Percentiles rank a stretch among this genome's conserved stretches.
Conservation (phyloP, 2,329 filamentous ascomycete species). For the Scytalidium sp. region DNA sequence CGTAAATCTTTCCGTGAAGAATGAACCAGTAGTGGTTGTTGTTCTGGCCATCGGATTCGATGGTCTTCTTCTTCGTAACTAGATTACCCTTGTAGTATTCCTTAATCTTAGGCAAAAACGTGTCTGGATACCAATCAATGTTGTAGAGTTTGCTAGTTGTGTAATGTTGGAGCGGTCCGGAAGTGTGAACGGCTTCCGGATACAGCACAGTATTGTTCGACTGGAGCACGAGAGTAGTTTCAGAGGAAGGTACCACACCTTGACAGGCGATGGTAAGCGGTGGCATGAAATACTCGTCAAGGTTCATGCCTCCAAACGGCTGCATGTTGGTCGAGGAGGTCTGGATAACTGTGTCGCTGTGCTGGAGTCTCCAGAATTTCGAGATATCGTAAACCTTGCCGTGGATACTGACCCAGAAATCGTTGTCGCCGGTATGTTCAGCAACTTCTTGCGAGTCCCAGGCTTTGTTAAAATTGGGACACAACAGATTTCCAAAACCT, state of each 20-base stretch:
- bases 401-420: constrained; percentile 85
- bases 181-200: constrained; percentile 61
- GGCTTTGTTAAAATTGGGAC: constrained; percentile 87
- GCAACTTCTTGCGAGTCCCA: constrained; percentile 72
- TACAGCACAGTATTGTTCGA: constrained; percentile 61
- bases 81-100: constrained; percentile 86
- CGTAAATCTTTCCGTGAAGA: constrained; percentile 74
- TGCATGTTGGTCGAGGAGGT: constrained; percentile 66
- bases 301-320: constrained; percentile 71
- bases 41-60: constrained; percentile 65
- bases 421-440: constrained; percentile 66
- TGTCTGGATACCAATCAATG: constrained; percentile 72
- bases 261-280: constrained; percentile 74
- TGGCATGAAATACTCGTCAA: constrained; percentile 83
- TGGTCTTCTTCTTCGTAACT: constrained; percentile 60
- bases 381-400: constrained; percentile 90
- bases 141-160: constrained; percentile 55
- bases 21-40: constrained; percentile 76
- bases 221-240: constrained; percentile 52
- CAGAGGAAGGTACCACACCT: constrained; percentile 58
- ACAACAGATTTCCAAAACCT: constrained; percentile 77
- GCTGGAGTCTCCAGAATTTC: constrained; percentile 81
- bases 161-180: constrained; percentile 59
- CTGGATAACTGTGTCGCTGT: constrained; percentile 69
- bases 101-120: constrained; percentile 75